Conservation (phyloP, 1,284 basidiomycete species). For the Trichosporon asahii region DNA sequence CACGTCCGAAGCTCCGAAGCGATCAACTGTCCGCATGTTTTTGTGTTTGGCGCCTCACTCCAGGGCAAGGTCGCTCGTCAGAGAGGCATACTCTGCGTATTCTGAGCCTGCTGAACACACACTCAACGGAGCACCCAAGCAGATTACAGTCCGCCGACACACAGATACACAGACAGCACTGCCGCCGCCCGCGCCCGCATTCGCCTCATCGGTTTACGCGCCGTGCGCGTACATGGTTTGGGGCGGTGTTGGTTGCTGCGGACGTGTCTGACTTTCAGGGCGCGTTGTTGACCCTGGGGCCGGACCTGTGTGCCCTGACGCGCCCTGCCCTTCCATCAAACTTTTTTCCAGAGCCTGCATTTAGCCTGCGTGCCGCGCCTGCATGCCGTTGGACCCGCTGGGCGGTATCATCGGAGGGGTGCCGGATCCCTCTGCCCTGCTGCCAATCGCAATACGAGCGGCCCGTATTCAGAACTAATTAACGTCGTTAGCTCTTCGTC, state of each 20-base stretch:
- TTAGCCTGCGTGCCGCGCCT: neutral
- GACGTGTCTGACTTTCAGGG: conserved; percentile 11
- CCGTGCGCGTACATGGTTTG: neutral
- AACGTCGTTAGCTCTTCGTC: neutral
- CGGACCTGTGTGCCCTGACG: neutral
- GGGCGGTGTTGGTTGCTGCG: conserved; percentile 6
- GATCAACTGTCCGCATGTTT: neutral
- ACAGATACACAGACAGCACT: neutral
- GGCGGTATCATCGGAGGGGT: no score
- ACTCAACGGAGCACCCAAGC: neutral
- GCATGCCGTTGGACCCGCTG: neutral
- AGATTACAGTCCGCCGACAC: neutral
- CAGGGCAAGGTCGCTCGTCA: neutral
- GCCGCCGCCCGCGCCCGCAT: no score
- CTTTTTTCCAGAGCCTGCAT: neutral
- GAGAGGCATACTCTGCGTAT: neutral
- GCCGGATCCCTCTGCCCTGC: neutral
- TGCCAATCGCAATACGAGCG: neutral
- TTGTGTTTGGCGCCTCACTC: neutral
- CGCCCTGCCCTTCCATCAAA: neutral
- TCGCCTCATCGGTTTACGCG: neutral
- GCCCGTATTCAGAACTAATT: conserved; percentile 1
- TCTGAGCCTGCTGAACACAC: neutral
- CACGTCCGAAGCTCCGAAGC: neutral
- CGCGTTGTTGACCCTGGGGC: neutral